phyloP scores from a whole-genome alignment of 2,329 filamentous ascomycete species.

The Zymoseptoria crescenta region DNA sequence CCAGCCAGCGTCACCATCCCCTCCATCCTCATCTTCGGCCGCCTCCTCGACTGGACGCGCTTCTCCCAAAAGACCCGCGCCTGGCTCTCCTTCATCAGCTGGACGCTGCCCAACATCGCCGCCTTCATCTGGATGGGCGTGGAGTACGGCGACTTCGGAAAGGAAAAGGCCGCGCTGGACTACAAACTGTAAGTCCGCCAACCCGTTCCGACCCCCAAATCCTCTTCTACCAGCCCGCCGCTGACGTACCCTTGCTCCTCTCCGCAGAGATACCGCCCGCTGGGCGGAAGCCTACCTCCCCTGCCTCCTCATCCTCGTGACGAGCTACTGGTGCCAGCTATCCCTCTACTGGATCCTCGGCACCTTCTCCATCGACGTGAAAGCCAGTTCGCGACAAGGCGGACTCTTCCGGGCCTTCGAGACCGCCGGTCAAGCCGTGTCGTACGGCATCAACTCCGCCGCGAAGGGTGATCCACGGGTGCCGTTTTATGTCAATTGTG shows the following conservation, averaged over 20 bases:
- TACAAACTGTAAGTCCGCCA: constrained; percentile 10
- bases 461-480: not conserved
- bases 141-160: constrained; percentile 11
- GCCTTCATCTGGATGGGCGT: constrained; percentile 30
- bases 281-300: constrained; percentile 18
- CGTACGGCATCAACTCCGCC: constrained; percentile 24
- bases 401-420: constrained; percentile 31
- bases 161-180: constrained; percentile 7
- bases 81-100: constrained; percentile 24
- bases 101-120: constrained; percentile 24
- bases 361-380: constrained; percentile 31
- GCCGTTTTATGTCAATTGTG: constrained; percentile 16
- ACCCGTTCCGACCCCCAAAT: not conserved
- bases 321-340: constrained; percentile 19
- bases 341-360: constrained; percentile 34
- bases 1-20: constrained; percentile 17
- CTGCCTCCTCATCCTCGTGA: constrained; percentile 20
- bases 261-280: constrained; percentile 7
- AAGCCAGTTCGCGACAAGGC: constrained; percentile 25
- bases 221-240: not conserved
- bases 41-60: constrained; percentile 22
- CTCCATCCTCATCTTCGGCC: constrained; percentile 17
- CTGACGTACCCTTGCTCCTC: not conserved
- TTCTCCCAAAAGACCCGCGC: constrained; percentile 26
- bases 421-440: constrained; percentile 38